A percentile compares a stretch with the other conserved stretches of the same genome.
Evolutionary conservation across 2,329 filamentous ascomycete genomes (phyloP).

Genomic region (Stachybotrys echinatus): DNA sequence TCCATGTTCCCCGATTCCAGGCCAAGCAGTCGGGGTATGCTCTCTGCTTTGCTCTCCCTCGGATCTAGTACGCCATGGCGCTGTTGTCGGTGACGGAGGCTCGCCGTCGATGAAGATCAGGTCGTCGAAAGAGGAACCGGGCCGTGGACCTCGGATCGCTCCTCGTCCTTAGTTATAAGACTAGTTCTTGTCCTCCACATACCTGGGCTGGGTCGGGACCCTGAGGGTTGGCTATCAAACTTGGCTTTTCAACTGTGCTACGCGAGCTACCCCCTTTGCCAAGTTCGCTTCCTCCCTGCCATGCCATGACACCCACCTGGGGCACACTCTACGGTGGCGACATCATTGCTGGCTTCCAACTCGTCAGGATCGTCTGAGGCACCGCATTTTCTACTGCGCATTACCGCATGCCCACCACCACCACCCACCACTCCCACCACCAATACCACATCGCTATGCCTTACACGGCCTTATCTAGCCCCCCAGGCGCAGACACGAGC

Average conservation of each 20-base stretch:
- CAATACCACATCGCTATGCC: slow-evolving; percentile 10
- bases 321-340: neutral
- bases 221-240: no score
- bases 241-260: no score
- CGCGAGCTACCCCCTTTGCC: no score
- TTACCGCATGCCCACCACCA: slow-evolving; percentile 4
- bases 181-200: neutral
- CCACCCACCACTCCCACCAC: neutral
- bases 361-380: neutral
- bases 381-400: neutral
- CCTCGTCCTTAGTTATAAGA: neutral
- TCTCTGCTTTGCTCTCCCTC: no score
- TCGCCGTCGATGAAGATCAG: no score
- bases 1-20: no score
- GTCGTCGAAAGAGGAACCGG: neutral
- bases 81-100: no score
- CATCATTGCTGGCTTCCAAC: neutral
- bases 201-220: no score
- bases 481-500: slow-evolving; percentile 7
- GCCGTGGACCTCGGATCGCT: neutral
- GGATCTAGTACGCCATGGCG: no score
- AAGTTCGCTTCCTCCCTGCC: no score
- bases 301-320: neutral
- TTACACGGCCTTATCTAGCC: slow-evolving; percentile 12
- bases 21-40: no score